Conservation (phyloP, 495 filamentous ascomycete genomes). For the Amphirosellinia nigrospora region DNA sequence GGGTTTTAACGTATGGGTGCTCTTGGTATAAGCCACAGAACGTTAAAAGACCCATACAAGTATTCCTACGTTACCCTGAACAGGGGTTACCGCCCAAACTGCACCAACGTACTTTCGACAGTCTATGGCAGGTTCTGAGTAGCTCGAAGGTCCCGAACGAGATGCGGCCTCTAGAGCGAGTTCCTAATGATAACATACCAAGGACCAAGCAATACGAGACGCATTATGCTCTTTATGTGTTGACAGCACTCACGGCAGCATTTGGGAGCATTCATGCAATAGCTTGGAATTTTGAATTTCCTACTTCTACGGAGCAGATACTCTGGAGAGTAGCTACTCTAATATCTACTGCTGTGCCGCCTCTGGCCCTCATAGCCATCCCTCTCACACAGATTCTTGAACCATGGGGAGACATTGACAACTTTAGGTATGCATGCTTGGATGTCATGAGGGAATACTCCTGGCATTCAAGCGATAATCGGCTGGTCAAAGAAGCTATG, state of each 20-base stretch:
- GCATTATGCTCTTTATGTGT: constrained; percentile 10
- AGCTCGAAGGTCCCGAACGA: background rate
- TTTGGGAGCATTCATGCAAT: constrained; percentile 46
- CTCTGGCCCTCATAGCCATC: constrained; percentile 1
- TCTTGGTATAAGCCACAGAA: constrained; percentile 42
- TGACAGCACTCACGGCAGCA: constrained; percentile 9
- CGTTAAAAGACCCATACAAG: constrained; percentile 34
- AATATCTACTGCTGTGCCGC: constrained; percentile 9
- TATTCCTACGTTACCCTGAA: background rate
- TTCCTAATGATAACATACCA: constrained; percentile 20
- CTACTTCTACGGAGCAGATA: constrained; percentile 38
- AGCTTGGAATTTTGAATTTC: constrained; percentile 51
- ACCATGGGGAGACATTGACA: background rate
- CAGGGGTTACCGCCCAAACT: background rate
- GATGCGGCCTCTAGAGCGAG: background rate
- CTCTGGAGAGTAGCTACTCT: constrained; percentile 41
- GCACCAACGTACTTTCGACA: constrained; percentile 11
- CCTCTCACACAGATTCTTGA: background rate
- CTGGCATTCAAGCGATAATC: background rate
- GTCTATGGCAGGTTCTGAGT: background rate
- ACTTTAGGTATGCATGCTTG: constrained; percentile 3
- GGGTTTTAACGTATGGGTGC: constrained; percentile 32
- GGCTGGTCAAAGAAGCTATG: background rate
- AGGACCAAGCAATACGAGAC: background rate
- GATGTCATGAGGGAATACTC: constrained; percentile 21